Conservation (phyloP, 345 rosid species). For the Camelina hispida region DNA sequence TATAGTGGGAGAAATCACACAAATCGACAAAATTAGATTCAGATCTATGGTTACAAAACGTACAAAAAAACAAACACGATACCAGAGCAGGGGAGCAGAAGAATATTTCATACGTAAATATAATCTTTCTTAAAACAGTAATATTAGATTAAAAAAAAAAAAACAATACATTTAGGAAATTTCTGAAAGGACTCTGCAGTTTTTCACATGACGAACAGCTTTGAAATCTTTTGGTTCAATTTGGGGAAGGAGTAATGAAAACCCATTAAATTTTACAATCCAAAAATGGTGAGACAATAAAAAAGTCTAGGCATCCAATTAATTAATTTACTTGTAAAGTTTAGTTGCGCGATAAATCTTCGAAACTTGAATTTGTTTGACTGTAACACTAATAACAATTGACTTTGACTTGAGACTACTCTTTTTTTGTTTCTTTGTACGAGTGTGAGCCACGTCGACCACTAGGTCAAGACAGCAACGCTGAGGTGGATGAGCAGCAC, state of each 20-base stretch:
- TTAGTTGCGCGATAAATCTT: not conserved
- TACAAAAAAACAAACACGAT: constrained; percentile 5
- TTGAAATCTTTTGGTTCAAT: not conserved
- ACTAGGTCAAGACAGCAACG: constrained; percentile 15
- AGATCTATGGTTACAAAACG: constrained; percentile 29
- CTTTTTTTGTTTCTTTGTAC: not conserved
- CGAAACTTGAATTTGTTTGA: constrained; percentile 6
- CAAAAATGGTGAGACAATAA: not conserved
- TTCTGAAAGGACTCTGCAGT: not conserved
- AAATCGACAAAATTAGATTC: constrained; percentile 38
- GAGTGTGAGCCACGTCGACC: constrained; percentile 28
- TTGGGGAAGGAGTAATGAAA: too few species aligned
- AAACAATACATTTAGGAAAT: not conserved
- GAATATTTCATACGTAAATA: constrained; percentile 19
- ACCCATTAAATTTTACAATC: not conserved
- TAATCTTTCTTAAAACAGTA: not conserved
- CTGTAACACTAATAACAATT: not conserved
- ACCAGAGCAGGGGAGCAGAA: constrained; percentile 16
- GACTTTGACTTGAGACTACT: constrained; percentile 19
- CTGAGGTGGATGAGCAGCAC: constrained; percentile 41
- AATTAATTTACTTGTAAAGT: not conserved
- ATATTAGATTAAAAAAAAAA: not conserved
- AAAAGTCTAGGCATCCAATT: not conserved
- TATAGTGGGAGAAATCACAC: constrained; percentile 18
- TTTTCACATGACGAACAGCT: constrained; percentile 3